Evolutionary conservation across 208 protist species (phyloP), one percentile per base, ranked within the genome.

Genomic region (Trichomonas vaginalis): DNA sequence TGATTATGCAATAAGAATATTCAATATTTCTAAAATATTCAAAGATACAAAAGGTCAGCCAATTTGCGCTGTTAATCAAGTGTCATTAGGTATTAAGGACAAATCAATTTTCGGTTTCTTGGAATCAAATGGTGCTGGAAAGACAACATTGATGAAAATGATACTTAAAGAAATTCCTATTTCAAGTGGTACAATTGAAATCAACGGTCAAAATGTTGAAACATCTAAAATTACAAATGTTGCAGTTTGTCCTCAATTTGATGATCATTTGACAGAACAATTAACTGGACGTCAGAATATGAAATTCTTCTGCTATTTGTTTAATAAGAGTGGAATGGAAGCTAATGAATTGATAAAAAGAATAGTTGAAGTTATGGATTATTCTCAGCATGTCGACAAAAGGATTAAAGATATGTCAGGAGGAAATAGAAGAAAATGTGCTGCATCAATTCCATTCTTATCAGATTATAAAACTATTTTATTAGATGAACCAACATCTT

Each of bases 51-150:
- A 51, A 48, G 35, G 35, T 2, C 1, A 92, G 6, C 92, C 92
- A 48, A 95, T 79, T 32, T 32, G 12, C 47, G 92, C 92, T 9
- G 92, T 95, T 9, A 61, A 95, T 45, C 14, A 95, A 45, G 47
- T 95, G 8, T 95, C 49, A 32, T 80, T 80, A 37, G 51, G 92
- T 4, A 79, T 95, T 14, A 45, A 95, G 23, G 27, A 27, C 79
- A 32, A 32, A 0, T 45, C 3, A 10, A n/a, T 95, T 9, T 95
- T 96, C 51, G 96, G 95, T 14, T 96, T 96, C 96, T 37, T 96
- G 4, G 96, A 96, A 8, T 49, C 96, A 42, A 96, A 96, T 92
- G 96, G 96, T 95, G 96, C 96, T 39, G 96, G 96, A 17, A 96
- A 96, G 46, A 96, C 95, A 42, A 96, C 96, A 23, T 45, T 96